Percentiles rank a stretch among this genome's conserved stretches.
phyloP scores from a whole-genome alignment of 768 basidiomycete genomes.

The Termitomyces sp. region DNA sequence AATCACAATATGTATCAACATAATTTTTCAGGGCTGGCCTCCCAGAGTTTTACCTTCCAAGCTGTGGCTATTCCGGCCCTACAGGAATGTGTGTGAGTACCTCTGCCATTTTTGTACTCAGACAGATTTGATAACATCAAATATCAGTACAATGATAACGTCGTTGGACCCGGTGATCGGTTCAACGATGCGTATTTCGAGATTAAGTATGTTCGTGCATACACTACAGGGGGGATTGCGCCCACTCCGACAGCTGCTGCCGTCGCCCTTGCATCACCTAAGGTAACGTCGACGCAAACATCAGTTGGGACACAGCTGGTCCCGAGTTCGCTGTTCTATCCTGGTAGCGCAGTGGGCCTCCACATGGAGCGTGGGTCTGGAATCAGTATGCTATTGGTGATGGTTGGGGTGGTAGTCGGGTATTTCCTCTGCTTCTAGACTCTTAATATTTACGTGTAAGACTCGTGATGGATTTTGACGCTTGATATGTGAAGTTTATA shows the following conservation, averaged over 20 bases:
- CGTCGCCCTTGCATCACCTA: constrained; percentile 8
- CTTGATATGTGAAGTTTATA: no score
- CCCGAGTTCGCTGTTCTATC: constrained; percentile 16
- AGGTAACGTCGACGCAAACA: not conserved
- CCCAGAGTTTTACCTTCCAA: constrained; percentile 32
- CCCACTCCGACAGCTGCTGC: constrained; percentile 23
- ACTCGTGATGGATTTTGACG: no score
- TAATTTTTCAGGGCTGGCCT: constrained; percentile 39
- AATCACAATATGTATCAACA: not conserved
- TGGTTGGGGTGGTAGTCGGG: not conserved
- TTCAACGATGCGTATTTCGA: constrained; percentile 59
- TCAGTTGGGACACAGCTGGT: constrained; percentile 16
- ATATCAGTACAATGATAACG: constrained; percentile 45
- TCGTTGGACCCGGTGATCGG: constrained; percentile 38
- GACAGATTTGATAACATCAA: not conserved
- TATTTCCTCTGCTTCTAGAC: not conserved
- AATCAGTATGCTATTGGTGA: not conserved
- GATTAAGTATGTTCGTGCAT: constrained; percentile 56
- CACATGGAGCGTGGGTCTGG: not conserved
- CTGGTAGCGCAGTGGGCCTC: not conserved
- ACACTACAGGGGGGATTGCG: constrained; percentile 26
- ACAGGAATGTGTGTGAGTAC: constrained; percentile 32
- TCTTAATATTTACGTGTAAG: no score
- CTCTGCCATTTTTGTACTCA: not conserved
- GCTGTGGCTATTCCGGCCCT: constrained; percentile 31